Conservation (phyloP, 495 filamentous ascomycete species). For the Cryomyces antarcticus region DNA sequence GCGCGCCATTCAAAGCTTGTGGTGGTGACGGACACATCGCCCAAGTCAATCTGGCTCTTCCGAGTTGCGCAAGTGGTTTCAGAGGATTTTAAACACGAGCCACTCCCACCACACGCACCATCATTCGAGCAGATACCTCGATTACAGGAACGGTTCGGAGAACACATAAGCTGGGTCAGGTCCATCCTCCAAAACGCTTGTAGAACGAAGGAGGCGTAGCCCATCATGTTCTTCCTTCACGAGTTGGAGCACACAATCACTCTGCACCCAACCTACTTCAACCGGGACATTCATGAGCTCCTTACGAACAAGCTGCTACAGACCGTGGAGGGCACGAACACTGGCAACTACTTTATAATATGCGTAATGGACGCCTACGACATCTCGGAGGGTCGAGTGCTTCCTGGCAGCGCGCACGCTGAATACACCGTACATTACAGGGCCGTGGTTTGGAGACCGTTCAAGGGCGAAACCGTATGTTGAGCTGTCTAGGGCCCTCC, state of each 20-base stretch:
- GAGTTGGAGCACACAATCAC: conserved; percentile 83
- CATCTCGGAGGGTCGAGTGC: conserved; percentile 76
- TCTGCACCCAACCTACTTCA: conserved; percentile 92
- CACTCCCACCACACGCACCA: too few species aligned
- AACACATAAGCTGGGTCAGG: too few species aligned
- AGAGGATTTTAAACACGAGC: too few species aligned
- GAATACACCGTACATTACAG: conserved; percentile 90
- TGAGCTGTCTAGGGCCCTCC: neutral
- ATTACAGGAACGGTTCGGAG: too few species aligned
- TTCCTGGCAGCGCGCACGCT: conserved; percentile 71
- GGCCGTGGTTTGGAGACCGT: conserved; percentile 92
- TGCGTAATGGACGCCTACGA: conserved; percentile 88
- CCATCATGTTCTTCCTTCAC: conserved; percentile 87
- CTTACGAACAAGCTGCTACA: conserved; percentile 68
- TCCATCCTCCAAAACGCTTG: too few species aligned
- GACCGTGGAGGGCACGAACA: conserved; percentile 76
- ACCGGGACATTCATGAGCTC: conserved; percentile 71
- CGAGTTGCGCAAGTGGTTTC: too few species aligned
- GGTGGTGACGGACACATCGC: too few species aligned
- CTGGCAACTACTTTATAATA: conserved; percentile 85
- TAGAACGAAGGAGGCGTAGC: too few species aligned
- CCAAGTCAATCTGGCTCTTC: too few species aligned
- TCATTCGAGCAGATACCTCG: too few species aligned
- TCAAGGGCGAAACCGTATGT: conserved; percentile 86
- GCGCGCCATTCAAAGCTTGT: too few species aligned